Evolutionary conservation across 225 moss, liverwort and hornwort species (phyloP).

Genomic region (Sphagnum tenellum): DNA sequence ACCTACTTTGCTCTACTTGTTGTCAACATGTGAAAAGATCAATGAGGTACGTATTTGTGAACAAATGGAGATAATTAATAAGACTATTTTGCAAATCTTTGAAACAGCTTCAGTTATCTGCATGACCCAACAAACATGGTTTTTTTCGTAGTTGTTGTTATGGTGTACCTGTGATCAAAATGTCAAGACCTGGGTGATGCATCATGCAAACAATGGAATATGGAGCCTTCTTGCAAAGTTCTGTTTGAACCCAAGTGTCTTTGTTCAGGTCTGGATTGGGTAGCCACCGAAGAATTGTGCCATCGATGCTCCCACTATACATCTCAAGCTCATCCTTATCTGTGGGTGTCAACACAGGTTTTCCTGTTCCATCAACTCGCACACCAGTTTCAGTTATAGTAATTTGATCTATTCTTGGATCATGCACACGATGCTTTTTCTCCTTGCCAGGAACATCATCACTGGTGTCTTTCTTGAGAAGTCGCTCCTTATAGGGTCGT

Average conservation of each 20-base stretch:
- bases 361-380: constrained; percentile 4
- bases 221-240: constrained; percentile 21
- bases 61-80: too few relatives aligned
- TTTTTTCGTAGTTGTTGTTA: too few relatives aligned
- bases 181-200: constrained; percentile 52
- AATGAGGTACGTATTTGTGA: too few relatives aligned
- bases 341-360: constrained; percentile 6
- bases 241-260: constrained; percentile 39
- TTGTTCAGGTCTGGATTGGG: constrained; percentile 53
- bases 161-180: constrained; percentile 46
- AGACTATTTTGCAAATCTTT: too few relatives aligned
- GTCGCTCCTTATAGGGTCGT: constrained; percentile 48
- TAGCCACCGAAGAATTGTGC: constrained; percentile 47
- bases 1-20: too few relatives aligned
- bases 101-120: too few relatives aligned
- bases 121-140: too few relatives aligned
- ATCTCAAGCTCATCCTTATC: constrained; percentile 36
- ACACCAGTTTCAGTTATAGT: constrained; percentile 7
- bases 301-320: constrained; percentile 50
- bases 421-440: constrained; percentile 3
- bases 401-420: constrained; percentile 1
- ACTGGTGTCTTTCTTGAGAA: constrained; percentile 34
- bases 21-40: too few relatives aligned
- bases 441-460: constrained; percentile 42
- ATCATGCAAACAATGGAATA: constrained; percentile 48